Percentiles rank a stretch among this genome's conserved stretches.
These are phyloP conservation scores for Sarocladium kiliense DNA, from an alignment of 2,329 filamentous ascomycete species.

Conservation along the genomic window DNA sequence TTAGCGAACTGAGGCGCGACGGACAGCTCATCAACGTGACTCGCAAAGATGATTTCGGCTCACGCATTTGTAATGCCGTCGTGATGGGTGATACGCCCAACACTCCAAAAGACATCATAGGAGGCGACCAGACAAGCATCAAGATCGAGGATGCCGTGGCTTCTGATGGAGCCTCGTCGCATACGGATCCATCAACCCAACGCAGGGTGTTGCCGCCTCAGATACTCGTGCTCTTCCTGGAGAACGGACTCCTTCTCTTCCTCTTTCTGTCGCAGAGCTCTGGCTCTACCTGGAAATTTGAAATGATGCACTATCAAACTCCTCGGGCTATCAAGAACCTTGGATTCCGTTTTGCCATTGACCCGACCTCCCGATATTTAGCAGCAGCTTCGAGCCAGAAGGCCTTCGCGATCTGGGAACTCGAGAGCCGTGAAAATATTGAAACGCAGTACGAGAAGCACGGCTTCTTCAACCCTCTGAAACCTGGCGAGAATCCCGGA, in stretches of 20 bases:
- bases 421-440: constrained; percentile 52
- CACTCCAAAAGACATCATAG: constrained; percentile 26
- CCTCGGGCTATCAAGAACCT: constrained; percentile 37
- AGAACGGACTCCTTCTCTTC: constrained; percentile 70
- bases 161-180: not conserved
- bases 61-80: constrained; percentile 71
- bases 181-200: not conserved
- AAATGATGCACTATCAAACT: constrained; percentile 52
- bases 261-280: constrained; percentile 55
- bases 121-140: constrained; percentile 17
- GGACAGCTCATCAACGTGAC: constrained; percentile 70
- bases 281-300: constrained; percentile 50
- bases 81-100: constrained; percentile 55
- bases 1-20: constrained; percentile 67
- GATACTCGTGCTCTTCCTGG: constrained; percentile 70
- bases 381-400: constrained; percentile 67
- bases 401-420: constrained; percentile 65
- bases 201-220: constrained; percentile 60
- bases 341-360: constrained; percentile 66
- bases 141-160: constrained; percentile 31
- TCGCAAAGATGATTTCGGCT: constrained; percentile 73
- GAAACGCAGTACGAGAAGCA: constrained; percentile 40
- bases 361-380: constrained; percentile 65
- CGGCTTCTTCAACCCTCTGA: constrained; percentile 31
- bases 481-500: not conserved